A percentile compares a stretch with the other conserved stretches of the same genome.
phyloP scores from a whole-genome alignment of 371 early-diverging fungal genomes.

The Umbelopsis sp. region DNA sequence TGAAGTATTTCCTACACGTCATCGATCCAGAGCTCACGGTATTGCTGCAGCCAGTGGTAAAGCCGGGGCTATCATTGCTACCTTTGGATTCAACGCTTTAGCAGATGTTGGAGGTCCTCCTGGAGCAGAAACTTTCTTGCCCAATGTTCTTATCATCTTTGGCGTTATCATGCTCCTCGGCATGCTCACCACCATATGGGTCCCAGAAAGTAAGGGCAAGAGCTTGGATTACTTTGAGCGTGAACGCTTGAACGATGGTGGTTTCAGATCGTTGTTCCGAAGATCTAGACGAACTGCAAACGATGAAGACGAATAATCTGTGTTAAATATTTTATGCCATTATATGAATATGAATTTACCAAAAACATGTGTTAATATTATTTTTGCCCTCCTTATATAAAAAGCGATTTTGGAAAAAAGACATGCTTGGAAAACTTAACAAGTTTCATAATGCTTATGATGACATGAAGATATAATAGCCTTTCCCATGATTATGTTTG shows the following conservation, averaged over 20 bases:
- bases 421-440: no score
- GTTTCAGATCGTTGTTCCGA: neutral
- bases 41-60: conserved; percentile 73
- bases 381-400: no score
- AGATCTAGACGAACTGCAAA: neutral
- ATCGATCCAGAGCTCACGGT: conserved; percentile 68
- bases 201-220: conserved; percentile 37
- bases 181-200: conserved; percentile 26
- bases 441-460: no score
- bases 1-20: conserved; percentile 62
- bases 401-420: no score
- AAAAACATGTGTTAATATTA: no score
- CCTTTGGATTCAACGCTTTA: conserved; percentile 52
- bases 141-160: conserved; percentile 32
- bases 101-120: conserved; percentile 50
- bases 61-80: conserved; percentile 65
- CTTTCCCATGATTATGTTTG: no score
- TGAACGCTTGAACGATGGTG: neutral
- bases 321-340: neutral
- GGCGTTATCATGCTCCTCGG: conserved; percentile 30
- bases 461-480: no score
- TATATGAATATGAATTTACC: neutral
- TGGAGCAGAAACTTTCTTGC: conserved; percentile 27
- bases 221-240: conserved; percentile 43
- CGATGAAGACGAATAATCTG: neutral